Evolutionary conservation across 768 basidiomycete species (phyloP), one percentile per base, ranked within the genome.

Genomic region (Mycena galericulata): DNA sequence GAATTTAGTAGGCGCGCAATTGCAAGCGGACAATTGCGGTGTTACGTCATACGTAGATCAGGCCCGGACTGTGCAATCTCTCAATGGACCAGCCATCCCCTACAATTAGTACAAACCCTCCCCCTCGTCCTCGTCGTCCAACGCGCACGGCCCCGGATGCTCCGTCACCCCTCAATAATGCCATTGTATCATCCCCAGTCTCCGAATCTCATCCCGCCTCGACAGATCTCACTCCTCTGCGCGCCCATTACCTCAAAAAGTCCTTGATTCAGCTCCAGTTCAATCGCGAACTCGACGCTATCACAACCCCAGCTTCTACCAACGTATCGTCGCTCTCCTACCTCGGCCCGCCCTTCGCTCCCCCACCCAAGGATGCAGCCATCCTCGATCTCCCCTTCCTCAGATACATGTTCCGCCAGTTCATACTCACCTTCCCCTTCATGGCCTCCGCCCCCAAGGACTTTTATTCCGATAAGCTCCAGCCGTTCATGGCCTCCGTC

Each of bases 191-290:
- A 12, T 73, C 72, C 14, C 73, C 73, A 15, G 36, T 59, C 36
- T 22, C 67, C 20, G 70, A 73, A 54, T 29, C 62, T 29, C 41
- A 26, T 36, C 27, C 65, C 30, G 43, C 8, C 47, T 57, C 34
- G 46, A 70, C 45, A 41, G 79, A 82, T 56, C 88, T 98, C 54
- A 94, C 95, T 1, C 94, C 97, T 15, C 82, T 97, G 53, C 92
- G 97, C 46, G 96, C 97, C 5, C 98, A 99, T 77, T 99, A 99
- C 80, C 93, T 99, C 78, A 99, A 99, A 85, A 99, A 99, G 80
- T 88, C 94, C 20, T 90, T 99, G 62, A 86, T 98, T 47, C 89
- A 92, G 72, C 90, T 98, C 57, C 91, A 98, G 78, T 90, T 98
- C 73, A 81, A 83, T 73, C 82, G 81, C n/a, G 98, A 99, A 79